A percentile compares a stretch with the other conserved stretches of the same genome.
phyloP scores from a whole-genome alignment of 1,139 yeast species.

The Zhuliangozyma parablackwelliae region DNA sequence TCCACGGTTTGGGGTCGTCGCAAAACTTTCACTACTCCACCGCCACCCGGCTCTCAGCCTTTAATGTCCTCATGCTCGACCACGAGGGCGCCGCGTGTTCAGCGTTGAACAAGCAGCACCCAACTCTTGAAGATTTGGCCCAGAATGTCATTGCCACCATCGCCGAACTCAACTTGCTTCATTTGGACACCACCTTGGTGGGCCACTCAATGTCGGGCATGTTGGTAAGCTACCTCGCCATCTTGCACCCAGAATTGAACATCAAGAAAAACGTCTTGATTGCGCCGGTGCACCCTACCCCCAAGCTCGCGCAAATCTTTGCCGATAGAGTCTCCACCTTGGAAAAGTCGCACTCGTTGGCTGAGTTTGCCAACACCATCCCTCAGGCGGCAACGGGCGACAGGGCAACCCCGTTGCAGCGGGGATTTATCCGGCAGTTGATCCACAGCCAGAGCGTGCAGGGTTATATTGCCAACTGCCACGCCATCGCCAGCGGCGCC shows the following conservation, averaged over 20 bases:
- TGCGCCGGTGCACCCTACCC: slow-evolving; percentile 23
- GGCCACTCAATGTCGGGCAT: slow-evolving; percentile 30
- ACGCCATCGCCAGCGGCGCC: slow-evolving; percentile 17
- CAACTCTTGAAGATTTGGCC: slow-evolving; percentile 15
- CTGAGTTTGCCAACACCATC: slow-evolving; percentile 14
- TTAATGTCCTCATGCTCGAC: slow-evolving; percentile 19
- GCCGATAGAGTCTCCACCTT: slow-evolving; percentile 13
- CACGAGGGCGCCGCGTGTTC: slow-evolving; percentile 22
- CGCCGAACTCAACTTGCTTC: slow-evolving; percentile 9
- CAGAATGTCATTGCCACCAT: slow-evolving; percentile 15
- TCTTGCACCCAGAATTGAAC: slow-evolving; percentile 2
- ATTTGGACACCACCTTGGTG: slow-evolving; percentile 12
- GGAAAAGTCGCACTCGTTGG: slow-evolving; percentile 9
- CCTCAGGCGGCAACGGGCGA: slow-evolving; percentile 20
- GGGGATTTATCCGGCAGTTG: slow-evolving; percentile 19
- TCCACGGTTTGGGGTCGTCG: slow-evolving; percentile 26
- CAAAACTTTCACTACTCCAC: slow-evolving; percentile 20
- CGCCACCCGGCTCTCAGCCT: slow-evolving; percentile 11
- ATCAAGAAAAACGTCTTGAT: slow-evolving; percentile 14
- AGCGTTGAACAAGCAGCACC: slow-evolving; percentile 6
- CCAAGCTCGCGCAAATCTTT: slow-evolving; percentile 12
- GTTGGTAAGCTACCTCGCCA: slow-evolving; percentile 16
- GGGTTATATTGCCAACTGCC: slow-evolving; percentile 22
- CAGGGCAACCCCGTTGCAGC: slow-evolving; percentile 10
- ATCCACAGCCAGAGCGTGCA: slow-evolving; percentile 14